Evolutionary conservation across 2,329 filamentous ascomycete genomes (phyloP).

Genomic region (Tolypocladium tropicale): DNA sequence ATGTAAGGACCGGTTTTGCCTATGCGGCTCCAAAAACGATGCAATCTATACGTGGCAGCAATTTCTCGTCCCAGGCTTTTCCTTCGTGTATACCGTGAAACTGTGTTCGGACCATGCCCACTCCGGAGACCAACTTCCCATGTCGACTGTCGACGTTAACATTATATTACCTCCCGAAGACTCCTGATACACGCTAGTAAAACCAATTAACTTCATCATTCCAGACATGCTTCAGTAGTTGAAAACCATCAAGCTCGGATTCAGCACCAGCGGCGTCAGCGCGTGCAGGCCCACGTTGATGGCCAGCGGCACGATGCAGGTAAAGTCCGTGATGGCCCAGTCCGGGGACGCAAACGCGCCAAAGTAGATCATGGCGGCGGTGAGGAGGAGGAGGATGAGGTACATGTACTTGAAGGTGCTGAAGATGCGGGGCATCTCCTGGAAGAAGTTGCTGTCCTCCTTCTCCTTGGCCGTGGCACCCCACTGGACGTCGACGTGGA

Average conservation of each 20-base stretch:
- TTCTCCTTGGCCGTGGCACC: constrained; percentile 50
- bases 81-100: not conserved
- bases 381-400: constrained; percentile 35
- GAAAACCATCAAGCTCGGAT: constrained; percentile 48
- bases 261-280: constrained; percentile 47
- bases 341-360: constrained; percentile 35
- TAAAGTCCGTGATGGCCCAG: constrained; percentile 49
- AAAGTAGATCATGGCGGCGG: constrained; percentile 37
- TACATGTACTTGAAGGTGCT: constrained; percentile 42
- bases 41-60: not conserved
- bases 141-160: too few species aligned
- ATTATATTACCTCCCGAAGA: too few species aligned
- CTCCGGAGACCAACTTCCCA: not conserved
- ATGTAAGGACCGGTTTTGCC: not conserved
- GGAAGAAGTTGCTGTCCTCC: constrained; percentile 44
- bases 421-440: constrained; percentile 44
- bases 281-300: constrained; percentile 29
- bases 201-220: not conserved
- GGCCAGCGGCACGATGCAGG: constrained; percentile 47
- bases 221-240: constrained; percentile 5
- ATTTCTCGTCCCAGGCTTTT: not conserved
- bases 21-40: not conserved
- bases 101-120: not conserved
- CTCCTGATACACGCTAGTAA: not conserved
- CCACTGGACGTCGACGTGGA: constrained; percentile 35